Evolutionary conservation across 192 early-diverging fungal species (phyloP).

Genomic region (Hyaloraphidium curvatum): DNA sequence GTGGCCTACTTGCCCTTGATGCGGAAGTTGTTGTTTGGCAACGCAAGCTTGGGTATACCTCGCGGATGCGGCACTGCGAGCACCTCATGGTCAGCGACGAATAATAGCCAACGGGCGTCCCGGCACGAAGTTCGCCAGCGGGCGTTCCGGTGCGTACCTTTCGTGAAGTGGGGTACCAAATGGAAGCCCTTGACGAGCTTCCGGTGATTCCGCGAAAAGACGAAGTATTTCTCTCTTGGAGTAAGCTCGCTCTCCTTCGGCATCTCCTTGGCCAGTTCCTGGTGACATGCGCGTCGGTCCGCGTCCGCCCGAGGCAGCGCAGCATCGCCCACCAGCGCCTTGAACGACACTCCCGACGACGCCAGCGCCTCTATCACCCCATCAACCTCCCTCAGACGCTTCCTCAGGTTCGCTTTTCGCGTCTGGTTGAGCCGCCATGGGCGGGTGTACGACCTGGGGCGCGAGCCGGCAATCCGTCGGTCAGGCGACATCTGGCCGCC

Average conservation of each 20-base stretch:
- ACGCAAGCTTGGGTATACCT: background rate
- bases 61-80: background rate
- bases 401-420: slow-evolving; percentile 69
- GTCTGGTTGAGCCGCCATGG: slow-evolving; percentile 47
- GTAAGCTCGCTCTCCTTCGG: slow-evolving; percentile 54
- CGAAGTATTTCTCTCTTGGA: slow-evolving; percentile 63
- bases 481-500: too few species aligned
- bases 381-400: slow-evolving; percentile 64
- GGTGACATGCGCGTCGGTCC: slow-evolving; percentile 7
- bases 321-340: slow-evolving; percentile 32
- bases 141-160: too few species aligned
- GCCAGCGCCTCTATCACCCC: slow-evolving; percentile 46
- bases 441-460: too few species aligned
- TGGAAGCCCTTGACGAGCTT: slow-evolving; percentile 62
- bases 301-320: background rate
- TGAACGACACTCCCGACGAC: slow-evolving; percentile 51
- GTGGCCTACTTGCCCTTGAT: background rate
- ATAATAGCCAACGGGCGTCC: too few species aligned
- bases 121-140: too few species aligned
- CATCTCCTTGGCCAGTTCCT: slow-evolving; percentile 26
- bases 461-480: too few species aligned
- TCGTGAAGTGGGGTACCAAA: slow-evolving; percentile 72
- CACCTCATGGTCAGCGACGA: too few species aligned
- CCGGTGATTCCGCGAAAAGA: slow-evolving; percentile 48
- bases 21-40: background rate